These are phyloP conservation scores for Allium sativum DNA, from an alignment of 106 monocot genomes.

Conservation along the genomic window DNA sequence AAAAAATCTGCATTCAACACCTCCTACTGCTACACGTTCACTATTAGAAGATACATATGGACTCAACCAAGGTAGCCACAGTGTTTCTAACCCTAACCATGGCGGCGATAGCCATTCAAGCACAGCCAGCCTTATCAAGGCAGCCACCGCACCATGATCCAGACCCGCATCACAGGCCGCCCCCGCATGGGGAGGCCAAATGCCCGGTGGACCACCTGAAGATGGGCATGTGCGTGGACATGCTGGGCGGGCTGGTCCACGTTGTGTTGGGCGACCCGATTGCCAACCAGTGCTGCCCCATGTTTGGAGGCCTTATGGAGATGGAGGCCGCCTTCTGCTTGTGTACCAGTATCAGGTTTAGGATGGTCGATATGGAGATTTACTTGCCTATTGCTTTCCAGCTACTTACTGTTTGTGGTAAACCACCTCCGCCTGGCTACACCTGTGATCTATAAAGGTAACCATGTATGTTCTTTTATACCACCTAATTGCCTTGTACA, in stretches of 20 bases:
- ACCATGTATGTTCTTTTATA: no score
- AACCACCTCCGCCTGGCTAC: constrained; percentile 22
- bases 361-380: constrained; percentile 17
- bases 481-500: no score
- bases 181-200: background rate
- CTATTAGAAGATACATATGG: background rate
- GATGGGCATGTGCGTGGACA: constrained; percentile 25
- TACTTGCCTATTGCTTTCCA: constrained; percentile 20
- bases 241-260: constrained; percentile 25
- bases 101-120: background rate
- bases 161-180: no score
- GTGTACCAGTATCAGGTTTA: constrained; percentile 30
- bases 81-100: background rate
- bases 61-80: background rate
- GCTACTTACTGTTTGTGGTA: constrained; percentile 21
- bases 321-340: constrained; percentile 26
- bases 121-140: no score
- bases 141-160: no score
- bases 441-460: constrained; percentile 8
- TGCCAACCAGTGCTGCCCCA: constrained; percentile 22
- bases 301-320: constrained; percentile 15
- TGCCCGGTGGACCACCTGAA: constrained; percentile 27
- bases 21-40: no score
- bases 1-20: no score
- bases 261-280: constrained; percentile 14